Evolutionary conservation across 2,329 filamentous ascomycete species (phyloP), one percentile per base, ranked within the genome.

Genomic region (Fusarium sp.): DNA sequence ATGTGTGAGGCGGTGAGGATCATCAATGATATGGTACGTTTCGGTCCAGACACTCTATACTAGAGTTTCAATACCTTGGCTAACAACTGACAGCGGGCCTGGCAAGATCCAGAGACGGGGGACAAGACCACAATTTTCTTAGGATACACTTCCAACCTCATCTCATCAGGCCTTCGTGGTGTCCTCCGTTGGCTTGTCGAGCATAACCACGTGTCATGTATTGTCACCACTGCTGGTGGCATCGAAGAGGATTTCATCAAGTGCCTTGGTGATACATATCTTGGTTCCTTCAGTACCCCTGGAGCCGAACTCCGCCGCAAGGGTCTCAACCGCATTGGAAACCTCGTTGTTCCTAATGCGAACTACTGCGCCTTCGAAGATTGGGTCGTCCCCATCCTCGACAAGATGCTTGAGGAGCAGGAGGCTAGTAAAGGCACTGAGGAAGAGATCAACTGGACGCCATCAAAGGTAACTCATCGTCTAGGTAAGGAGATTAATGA

Each of bases 181-280:
- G 95, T 95, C 41, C 87, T 99, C 74, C 93, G 96, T 64, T 99
- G 95, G 85, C 90, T 99, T 2, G 95, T 97, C 50, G 90, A 98
- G 84, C 95, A 99, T 85, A 92, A 91, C 72, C 95, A 98, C 81
- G 91, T 99, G 72, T 96, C 94, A 2, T 93, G 93, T 75, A 94
- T 99, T 78, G 96, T 99, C 69, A 98, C 96, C 30, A 98, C 96
- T 0, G 96, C 96, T 1, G 96, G 96, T 50, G 96, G 96, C 56
- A 90, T 99, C 59, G 96, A 99, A 83, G 96, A 99, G 82, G 96
- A 99, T 83, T 91, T 99, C 66, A 99, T 99, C 88, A 99, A 99
- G 85, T 99, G 96, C 78, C 91, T 99, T 6, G 96, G 93, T 17
- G 92, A 94, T 59, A 99, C 96, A 1, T 99, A 98, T 83, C 91